phyloP scores from a whole-genome alignment of 306 rosid genomes.

The Canavalia gladiata region DNA sequence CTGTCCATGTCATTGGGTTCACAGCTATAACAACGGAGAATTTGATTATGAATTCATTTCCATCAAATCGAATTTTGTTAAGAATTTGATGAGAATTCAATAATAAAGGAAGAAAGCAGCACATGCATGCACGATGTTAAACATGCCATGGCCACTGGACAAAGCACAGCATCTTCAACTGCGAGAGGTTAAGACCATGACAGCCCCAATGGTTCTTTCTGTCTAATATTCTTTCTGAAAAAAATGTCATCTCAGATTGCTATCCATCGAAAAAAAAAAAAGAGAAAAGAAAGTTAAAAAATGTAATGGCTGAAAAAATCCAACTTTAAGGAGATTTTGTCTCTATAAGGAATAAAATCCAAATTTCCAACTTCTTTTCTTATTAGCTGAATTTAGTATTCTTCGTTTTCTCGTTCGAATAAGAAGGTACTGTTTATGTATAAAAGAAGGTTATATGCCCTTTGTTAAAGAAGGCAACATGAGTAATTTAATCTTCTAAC shows the following conservation, averaged over 20 bases:
- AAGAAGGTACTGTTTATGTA: not conserved
- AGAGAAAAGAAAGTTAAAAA: not conserved
- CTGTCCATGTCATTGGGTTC: too few species aligned
- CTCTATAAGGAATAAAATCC: not conserved
- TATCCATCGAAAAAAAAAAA: too few species aligned
- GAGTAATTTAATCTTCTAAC: too few species aligned
- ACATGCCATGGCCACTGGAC: not conserved
- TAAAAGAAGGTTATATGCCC: not conserved
- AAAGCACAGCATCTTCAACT: constrained; percentile 14
- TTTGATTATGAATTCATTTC: constrained; percentile 7
- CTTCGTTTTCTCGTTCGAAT: not conserved
- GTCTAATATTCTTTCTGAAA: not conserved
- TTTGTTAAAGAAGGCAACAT: not conserved
- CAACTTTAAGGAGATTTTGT: not conserved
- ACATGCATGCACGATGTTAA: constrained; percentile 26
- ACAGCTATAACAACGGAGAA: not conserved
- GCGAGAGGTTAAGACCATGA: not conserved
- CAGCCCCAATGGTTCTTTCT: not conserved
- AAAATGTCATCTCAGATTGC: too few species aligned
- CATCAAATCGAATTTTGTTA: not conserved
- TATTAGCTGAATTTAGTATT: not conserved
- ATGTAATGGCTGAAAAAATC: not conserved
- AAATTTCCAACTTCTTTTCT: not conserved
- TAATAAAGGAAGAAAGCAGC: constrained; percentile 27
- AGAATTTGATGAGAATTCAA: not conserved